Conservation (phyloP, 805 yeast species). For the Saturnispora besseyi region DNA sequence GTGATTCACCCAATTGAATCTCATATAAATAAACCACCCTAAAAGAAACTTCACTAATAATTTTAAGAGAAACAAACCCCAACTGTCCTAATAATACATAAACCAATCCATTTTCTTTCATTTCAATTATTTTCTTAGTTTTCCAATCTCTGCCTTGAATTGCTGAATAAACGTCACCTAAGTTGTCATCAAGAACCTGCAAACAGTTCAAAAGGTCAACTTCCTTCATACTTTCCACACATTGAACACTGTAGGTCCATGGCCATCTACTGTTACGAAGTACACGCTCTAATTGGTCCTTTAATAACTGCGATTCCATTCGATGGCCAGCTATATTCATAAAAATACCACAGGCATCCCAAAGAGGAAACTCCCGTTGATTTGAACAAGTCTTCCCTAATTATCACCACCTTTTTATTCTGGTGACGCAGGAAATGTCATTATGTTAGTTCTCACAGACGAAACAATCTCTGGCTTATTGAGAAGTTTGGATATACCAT, state of each 20-base stretch:
- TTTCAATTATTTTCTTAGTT: constrained; percentile 34
- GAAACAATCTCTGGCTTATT: constrained; percentile 25
- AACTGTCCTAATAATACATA: constrained; percentile 31
- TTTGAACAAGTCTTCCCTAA: background rate
- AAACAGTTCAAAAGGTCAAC: constrained; percentile 13
- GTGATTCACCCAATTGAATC: constrained; percentile 36
- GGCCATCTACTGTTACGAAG: background rate
- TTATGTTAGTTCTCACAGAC: constrained; percentile 30
- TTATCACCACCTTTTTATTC: background rate
- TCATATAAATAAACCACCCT: constrained; percentile 47
- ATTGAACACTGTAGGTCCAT: background rate
- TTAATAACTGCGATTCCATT: background rate
- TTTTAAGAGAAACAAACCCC: constrained; percentile 40
- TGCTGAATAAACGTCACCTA: constrained; percentile 19
- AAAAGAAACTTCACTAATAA: constrained; percentile 33
- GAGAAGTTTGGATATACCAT: constrained; percentile 18
- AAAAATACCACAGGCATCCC: background rate
- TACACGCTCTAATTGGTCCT: background rate
- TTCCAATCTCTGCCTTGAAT: constrained; percentile 35
- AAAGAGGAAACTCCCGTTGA: background rate
- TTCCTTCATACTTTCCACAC: background rate
- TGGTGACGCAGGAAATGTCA: background rate
- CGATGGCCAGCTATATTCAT: background rate
- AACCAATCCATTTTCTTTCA: constrained; percentile 39
- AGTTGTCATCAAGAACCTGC: constrained; percentile 19